Conservation (phyloP, 202 grass and related monocot genomes). For the Musa balbisiana region DNA sequence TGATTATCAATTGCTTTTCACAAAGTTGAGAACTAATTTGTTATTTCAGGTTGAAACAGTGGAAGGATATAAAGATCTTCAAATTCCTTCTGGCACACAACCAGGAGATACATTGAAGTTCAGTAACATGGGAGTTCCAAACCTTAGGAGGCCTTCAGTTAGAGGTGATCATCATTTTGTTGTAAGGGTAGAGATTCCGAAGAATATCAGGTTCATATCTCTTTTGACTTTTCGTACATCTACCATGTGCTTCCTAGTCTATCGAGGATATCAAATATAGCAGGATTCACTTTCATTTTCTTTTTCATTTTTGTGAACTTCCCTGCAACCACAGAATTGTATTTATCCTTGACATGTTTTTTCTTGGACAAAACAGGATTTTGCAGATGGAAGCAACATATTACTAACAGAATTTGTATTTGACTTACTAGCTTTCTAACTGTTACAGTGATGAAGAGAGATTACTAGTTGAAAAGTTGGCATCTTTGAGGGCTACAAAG, state of each 20-base stretch:
- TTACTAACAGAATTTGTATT: background rate
- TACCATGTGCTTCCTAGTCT: background rate
- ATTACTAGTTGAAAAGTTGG: slow-evolving; percentile 50
- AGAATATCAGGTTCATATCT: slow-evolving; percentile 56
- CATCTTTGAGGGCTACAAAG: slow-evolving; percentile 31
- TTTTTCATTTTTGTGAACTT: background rate
- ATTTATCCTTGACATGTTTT: background rate
- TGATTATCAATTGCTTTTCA: too few species aligned
- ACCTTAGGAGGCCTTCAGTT: slow-evolving; percentile 51
- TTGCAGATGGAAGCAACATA: background rate
- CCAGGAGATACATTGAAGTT: slow-evolving; percentile 65
- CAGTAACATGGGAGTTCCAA: slow-evolving; percentile 46
- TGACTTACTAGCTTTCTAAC: background rate
- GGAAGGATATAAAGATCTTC: slow-evolving; percentile 61
- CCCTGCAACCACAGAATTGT: background rate
- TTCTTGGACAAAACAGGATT: background rate
- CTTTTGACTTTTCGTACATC: background rate
- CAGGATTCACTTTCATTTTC: background rate
- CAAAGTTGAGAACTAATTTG: background rate
- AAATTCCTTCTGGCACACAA: slow-evolving; percentile 71
- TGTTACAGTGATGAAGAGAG: slow-evolving; percentile 42
- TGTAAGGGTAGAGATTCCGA: slow-evolving; percentile 68
- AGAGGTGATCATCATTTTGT: slow-evolving; percentile 76
- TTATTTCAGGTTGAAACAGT: slow-evolving; percentile 73
- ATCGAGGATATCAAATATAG: background rate